Base-by-base conservation (phyloP, 2,329 filamentous ascomycete genomes). In the Incumbomyces delicatus region DNA sequence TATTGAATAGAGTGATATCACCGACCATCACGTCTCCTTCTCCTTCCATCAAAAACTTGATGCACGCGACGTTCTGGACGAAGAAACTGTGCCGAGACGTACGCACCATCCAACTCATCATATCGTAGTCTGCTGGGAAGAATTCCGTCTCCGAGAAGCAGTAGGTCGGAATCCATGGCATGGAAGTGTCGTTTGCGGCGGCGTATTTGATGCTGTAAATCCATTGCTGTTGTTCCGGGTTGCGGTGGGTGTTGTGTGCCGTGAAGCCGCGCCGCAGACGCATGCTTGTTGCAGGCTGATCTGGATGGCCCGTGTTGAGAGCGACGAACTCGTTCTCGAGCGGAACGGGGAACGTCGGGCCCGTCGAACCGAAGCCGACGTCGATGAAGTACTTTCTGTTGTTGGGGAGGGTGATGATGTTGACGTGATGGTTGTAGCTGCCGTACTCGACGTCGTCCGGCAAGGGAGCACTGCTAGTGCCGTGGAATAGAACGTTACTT, bases 131-230 rank as follows among this genome's bases (percentile, higher is more conserved):
- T 36, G 66, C 61, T 3, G 71, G 72, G 30, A 77, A 59, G 60
- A 83, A 85, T 61, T 85, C 81, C 13, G 73, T 66, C 50, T 83
- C 77, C 1, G 74, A 72, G 60, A 87, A 88, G 50, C 73, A 76
- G 60, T 85, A 86, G 40, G 71, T 74, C 1, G 75, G 66, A 17
- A 72, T 66, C 77, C 81, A 88, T 1, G 68, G 66, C 39, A 63
- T 65, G 0, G 71, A 63, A 0, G 58, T 36, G 3, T 63, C 61
- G 14, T 35, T 31, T 22, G 31, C 41, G 11, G 13, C 16, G 31
- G 20, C 31, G 50, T 76, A 71, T 22, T 75, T 71, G 53, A 76
- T 75, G 61, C 83, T 73, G 57, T 81, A 83, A 47, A 83, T 71
- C 81, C 80, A 85, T 47, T 76, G 61, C 49, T 72, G 73, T 30